A percentile compares a stretch with the other conserved stretches of the same genome.
Conservation (phyloP, 257 asterid genomes). For the Rehmannia glutinosa region DNA sequence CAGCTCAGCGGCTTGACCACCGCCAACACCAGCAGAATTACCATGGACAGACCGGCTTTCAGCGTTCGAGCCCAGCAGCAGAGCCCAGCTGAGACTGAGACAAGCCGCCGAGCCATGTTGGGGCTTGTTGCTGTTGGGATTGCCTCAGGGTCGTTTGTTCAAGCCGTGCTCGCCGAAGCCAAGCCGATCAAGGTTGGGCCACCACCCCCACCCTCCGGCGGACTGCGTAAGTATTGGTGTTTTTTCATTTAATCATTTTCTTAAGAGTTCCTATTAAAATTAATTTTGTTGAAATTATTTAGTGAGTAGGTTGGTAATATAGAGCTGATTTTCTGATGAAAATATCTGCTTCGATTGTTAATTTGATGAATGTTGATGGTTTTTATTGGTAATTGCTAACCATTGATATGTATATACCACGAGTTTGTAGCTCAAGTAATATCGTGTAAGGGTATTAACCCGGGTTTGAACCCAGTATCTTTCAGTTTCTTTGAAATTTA, state of each 20-base stretch:
- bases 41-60: slow-evolving; percentile 39
- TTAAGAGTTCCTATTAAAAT: not conserved
- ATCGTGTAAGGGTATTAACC: too few relatives aligned
- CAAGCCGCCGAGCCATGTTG: slow-evolving; percentile 77
- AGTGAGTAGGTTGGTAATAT: not conserved
- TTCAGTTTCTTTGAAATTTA: too few relatives aligned
- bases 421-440: too few relatives aligned
- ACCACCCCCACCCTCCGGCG: slow-evolving; percentile 96
- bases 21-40: slow-evolving; percentile 34
- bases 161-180: slow-evolving; percentile 77
- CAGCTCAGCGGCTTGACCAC: slow-evolving; percentile 46
- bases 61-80: slow-evolving; percentile 62
- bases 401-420: too few relatives aligned
- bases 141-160: slow-evolving; percentile 66
- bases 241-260: not conserved
- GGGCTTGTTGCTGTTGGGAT: slow-evolving; percentile 82
- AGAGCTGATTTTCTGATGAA: not conserved
- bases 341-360: not conserved
- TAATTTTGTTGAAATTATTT: not conserved
- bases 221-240: slow-evolving; percentile 63
- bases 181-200: slow-evolving; percentile 74
- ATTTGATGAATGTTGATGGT: not conserved
- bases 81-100: slow-evolving; percentile 53
- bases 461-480: too few relatives aligned
- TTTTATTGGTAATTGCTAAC: not conserved